phyloP scores from a whole-genome alignment of 2,329 filamentous ascomycete species.

The Verticillium tricorpus region DNA sequence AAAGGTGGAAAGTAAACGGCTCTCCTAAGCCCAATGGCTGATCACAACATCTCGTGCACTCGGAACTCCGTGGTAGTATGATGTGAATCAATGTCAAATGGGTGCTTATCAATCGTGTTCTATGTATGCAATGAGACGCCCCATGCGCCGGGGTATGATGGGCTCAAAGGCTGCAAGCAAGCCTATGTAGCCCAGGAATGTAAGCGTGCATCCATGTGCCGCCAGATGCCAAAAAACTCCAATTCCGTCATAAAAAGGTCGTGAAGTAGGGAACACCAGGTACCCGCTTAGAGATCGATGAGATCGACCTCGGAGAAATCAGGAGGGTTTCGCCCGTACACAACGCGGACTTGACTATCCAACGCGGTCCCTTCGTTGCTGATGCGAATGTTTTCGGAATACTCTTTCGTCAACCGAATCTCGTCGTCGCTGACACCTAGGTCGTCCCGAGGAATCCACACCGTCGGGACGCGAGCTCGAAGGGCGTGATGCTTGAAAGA shows the following conservation, averaged over 20 bases:
- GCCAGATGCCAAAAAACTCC: not conserved
- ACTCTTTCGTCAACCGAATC: constrained; percentile 69
- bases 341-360: constrained; percentile 75
- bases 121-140: not conserved
- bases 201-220: not conserved
- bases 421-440: constrained; percentile 90
- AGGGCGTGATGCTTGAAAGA: constrained; percentile 90
- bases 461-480: constrained; percentile 75
- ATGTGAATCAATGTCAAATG: not conserved
- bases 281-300: constrained; percentile 60
- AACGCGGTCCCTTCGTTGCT: constrained; percentile 89
- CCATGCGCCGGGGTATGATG: not conserved
- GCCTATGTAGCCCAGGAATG: not conserved
- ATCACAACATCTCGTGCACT: not conserved
- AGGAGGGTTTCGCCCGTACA: constrained; percentile 80
- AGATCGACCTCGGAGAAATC: constrained; percentile 87
- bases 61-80: not conserved
- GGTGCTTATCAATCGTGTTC: not conserved
- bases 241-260: not conserved
- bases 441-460: constrained; percentile 93
- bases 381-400: constrained; percentile 83
- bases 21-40: not conserved
- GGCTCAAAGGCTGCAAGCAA: not conserved
- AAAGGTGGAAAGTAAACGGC: not conserved
- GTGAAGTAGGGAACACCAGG: constrained; percentile 1